phyloP scores from a whole-genome alignment of 2,329 filamentous ascomycete genomes.

The Neophaeococcomyces aloes region DNA sequence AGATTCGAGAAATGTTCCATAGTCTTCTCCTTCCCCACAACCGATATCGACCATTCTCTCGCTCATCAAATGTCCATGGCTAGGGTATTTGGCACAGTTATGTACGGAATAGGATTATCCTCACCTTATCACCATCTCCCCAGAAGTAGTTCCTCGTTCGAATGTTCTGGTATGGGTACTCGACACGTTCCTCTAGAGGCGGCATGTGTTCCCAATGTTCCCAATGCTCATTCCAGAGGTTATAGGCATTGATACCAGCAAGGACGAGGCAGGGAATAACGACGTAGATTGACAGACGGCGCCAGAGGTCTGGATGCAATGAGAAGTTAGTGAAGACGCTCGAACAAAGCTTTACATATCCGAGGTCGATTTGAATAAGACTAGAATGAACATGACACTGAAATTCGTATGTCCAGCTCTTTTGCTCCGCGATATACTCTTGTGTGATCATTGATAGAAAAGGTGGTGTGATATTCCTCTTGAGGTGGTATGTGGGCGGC shows the following conservation, averaged over 20 bases:
- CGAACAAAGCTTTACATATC: too few species aligned
- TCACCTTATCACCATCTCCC: constrained; percentile 90
- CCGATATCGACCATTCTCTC: too few species aligned
- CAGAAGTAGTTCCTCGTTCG: constrained; percentile 90
- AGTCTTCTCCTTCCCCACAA: too few species aligned
- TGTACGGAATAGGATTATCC: too few species aligned
- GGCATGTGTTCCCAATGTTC: constrained; percentile 82
- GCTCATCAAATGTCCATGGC: too few species aligned
- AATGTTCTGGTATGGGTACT: constrained; percentile 98
- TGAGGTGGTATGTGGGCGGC: constrained; percentile 8
- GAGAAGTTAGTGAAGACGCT: background rate
- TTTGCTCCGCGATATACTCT: background rate
- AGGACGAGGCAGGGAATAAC: constrained; percentile 63
- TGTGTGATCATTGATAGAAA: background rate
- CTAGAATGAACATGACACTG: constrained; percentile 6
- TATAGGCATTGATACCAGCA: constrained; percentile 71
- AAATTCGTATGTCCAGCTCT: background rate
- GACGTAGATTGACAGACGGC: constrained; percentile 29
- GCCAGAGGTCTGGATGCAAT: constrained; percentile 6
- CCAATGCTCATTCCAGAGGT: constrained; percentile 93
- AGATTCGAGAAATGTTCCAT: too few species aligned
- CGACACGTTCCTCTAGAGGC: constrained; percentile 76
- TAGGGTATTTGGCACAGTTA: too few species aligned
- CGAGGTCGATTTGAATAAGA: constrained; percentile 3
- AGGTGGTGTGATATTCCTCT: background rate